Percentiles rank a stretch among this genome's conserved stretches.
Conservation (phyloP, 768 basidiomycete species). For the Tulasnella calospora region DNA sequence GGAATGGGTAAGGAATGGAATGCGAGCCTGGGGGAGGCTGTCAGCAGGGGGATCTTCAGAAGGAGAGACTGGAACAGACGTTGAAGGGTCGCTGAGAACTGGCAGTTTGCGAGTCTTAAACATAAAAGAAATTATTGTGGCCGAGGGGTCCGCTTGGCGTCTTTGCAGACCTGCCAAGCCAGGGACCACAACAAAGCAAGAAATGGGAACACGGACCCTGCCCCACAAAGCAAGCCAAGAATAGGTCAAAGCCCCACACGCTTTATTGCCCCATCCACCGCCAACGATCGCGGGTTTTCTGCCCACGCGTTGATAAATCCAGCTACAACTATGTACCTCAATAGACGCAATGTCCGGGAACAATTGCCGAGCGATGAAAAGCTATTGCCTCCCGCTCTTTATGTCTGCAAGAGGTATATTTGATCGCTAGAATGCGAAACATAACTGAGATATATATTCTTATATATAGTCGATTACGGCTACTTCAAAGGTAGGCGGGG, state of each 20-base stretch:
- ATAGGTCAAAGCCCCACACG: too few species aligned
- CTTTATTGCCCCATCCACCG: too few species aligned
- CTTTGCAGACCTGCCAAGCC: neutral
- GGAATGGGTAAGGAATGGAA: neutral
- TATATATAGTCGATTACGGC: neutral
- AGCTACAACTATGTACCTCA: neutral
- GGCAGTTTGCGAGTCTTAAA: neutral
- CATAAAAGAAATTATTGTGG: neutral
- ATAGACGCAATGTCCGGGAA: neutral
- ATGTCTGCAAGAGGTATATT: neutral
- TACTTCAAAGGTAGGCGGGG: slow-evolving; percentile 8
- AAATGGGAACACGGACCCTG: too few species aligned
- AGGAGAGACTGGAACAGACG: neutral
- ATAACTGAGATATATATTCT: neutral
- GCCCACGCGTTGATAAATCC: too few species aligned
- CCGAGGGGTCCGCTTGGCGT: neutral
- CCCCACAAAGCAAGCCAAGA: too few species aligned
- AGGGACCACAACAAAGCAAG: too few species aligned
- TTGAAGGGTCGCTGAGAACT: neutral
- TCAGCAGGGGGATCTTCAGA: neutral
- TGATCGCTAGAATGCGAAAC: neutral
- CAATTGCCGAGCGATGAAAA: too few species aligned
- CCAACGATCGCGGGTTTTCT: too few species aligned
- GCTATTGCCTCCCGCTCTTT: neutral
- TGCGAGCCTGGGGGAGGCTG: neutral